These are phyloP conservation scores for Lactifluus piperatus DNA, from an alignment of 768 basidiomycete species.

Conservation along the genomic window DNA sequence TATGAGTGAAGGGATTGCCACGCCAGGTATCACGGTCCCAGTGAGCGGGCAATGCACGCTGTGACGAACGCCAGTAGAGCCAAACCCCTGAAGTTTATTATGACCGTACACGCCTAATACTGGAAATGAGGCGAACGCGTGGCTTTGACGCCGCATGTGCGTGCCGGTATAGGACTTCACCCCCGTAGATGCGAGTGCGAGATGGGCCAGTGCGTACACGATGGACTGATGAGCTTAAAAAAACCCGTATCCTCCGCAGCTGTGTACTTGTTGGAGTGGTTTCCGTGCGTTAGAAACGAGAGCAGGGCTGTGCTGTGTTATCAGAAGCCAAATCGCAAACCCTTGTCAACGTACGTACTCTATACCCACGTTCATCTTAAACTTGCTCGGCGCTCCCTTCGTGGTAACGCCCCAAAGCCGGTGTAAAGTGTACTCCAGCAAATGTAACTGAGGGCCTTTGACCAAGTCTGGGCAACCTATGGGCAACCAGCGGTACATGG, in stretches of 20 bases:
- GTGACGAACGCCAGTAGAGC: neutral
- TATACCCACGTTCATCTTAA: neutral
- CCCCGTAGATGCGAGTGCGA: neutral
- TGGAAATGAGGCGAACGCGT: constrained; percentile 11
- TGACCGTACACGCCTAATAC: constrained; percentile 1
- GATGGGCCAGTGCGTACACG: neutral
- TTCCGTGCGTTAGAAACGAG: neutral
- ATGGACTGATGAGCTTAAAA: neutral
- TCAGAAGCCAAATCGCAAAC: constrained; percentile 3
- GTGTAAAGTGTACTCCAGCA: neutral
- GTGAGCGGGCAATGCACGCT: neutral
- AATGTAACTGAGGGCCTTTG: neutral
- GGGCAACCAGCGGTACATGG: too few relatives aligned
- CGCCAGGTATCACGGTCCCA: constrained; percentile 6
- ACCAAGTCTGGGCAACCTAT: neutral
- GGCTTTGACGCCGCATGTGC: neutral
- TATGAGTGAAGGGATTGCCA: constrained; percentile 2
- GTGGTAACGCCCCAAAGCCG: neutral
- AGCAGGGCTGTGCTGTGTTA: neutral
- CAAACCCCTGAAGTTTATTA: neutral
- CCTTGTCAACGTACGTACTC: neutral
- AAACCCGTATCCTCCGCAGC: neutral
- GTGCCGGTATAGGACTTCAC: neutral
- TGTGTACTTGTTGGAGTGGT: neutral
- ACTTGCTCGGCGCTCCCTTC: neutral